Evolutionary conservation across 306 rosid species (phyloP), one percentile per base, ranked within the genome.

Genomic region (Vigna trinervia): DNA sequence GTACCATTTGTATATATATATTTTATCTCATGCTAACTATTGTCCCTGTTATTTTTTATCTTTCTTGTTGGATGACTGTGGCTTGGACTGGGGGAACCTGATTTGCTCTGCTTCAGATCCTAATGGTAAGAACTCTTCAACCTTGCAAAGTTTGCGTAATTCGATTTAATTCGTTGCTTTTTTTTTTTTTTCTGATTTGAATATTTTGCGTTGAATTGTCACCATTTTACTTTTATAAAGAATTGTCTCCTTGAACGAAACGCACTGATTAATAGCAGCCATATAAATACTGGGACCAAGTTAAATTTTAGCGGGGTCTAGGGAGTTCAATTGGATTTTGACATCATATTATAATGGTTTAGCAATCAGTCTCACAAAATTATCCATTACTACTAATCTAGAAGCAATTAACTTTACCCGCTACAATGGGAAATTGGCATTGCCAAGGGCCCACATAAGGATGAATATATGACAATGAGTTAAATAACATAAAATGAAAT

Each of bases 81-180:
- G 78, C 67, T 70, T 67, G 81, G 76, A 82, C 41, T 62, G 62
- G 53, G 81, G 88, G 74, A 84, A 62, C 43, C 56, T 39, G 51
- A 22, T 71, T 76, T 60, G 53, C 79, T 66, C 75, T 84, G 82
- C 84, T 73, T 83, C 89, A 95, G 98, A 95, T 95, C 98, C 98
- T 41, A 95, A 95, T 11, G 98, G 98, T 94, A 88, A 81, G 89
- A 26, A 4, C 54, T 50, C 23, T 23, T 22, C 30, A 23, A 34
- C 17, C 51, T n/a, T 9, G n/a, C 17, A 30, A 56, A 30, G 65
- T 61, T 34, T 56, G 3, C 43, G 7, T 19, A 38, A 47, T 12
- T 38, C 12, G 0, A 3, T 53, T 80, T 61, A 17, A 57, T 14
- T 13, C 14, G 0, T 43, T 58, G 8, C 6, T 72, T 48, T 26